These are phyloP conservation scores for Nothomitra cinnamomea DNA, from an alignment of 2,329 filamentous ascomycete species.

Conservation along the genomic window DNA sequence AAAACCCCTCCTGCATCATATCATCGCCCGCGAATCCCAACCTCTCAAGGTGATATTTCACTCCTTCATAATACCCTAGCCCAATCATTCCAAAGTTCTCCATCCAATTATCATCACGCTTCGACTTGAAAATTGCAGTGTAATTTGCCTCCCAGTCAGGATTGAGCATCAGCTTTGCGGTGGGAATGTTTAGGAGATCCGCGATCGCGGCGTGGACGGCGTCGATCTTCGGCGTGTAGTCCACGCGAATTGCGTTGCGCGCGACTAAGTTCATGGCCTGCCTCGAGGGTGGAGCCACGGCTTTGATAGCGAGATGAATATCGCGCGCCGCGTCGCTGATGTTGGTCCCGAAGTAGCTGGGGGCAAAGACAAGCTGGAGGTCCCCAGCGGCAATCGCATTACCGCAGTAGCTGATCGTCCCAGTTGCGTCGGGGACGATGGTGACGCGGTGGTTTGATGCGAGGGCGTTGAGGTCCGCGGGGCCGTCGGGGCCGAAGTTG, in stretches of 20 bases:
- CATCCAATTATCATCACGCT: conserved; percentile 25
- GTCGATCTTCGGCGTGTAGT: conserved; percentile 29
- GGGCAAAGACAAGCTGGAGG: conserved; percentile 32
- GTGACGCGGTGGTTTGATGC: conserved; percentile 27
- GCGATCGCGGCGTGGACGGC: conserved; percentile 23
- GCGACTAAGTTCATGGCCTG: conserved; percentile 26
- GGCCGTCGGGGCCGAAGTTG: conserved; percentile 22
- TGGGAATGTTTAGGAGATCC: conserved; percentile 17
- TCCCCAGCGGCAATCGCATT: conserved; percentile 27
- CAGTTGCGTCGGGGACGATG: conserved; percentile 30
- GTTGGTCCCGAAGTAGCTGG: conserved; percentile 29
- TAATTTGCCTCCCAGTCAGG: conserved; percentile 32
- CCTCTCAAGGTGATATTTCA: conserved; percentile 25
- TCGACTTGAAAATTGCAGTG: conserved; percentile 17
- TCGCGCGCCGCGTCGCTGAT: conserved; percentile 23
- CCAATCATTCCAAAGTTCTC: conserved; percentile 25
- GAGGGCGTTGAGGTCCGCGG: conserved; percentile 32
- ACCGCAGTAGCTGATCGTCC: conserved; percentile 28
- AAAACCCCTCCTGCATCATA: conserved; percentile 28
- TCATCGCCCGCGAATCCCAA: conserved; percentile 23
- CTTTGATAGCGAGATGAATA: conserved; percentile 30
- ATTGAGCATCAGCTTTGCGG: conserved; percentile 16
- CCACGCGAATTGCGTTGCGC: conserved; percentile 25
- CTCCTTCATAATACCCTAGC: conserved; percentile 27
- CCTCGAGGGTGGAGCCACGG: conserved; percentile 20